Evolutionary conservation across 2,329 filamentous ascomycete genomes (phyloP).

Genomic region (Ceratocystis diversiconidia): DNA sequence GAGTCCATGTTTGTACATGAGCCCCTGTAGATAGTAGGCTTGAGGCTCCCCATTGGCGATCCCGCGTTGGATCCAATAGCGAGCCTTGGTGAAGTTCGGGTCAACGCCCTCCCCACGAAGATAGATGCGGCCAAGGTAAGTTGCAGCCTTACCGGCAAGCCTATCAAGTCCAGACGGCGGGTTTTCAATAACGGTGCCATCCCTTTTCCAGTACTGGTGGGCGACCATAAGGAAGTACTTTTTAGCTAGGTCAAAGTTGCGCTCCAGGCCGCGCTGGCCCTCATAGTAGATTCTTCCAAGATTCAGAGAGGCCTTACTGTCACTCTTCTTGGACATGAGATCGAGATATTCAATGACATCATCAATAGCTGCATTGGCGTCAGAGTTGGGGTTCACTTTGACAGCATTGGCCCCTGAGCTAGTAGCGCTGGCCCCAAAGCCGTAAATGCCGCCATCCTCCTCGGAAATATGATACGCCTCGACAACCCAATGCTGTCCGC

Average conservation of each 20-base stretch:
- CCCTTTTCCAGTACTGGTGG: slow-evolving; percentile 65
- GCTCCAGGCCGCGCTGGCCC: slow-evolving; percentile 59
- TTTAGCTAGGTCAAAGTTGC: slow-evolving; percentile 59
- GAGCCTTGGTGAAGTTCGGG: slow-evolving; percentile 63
- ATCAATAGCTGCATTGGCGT: slow-evolving; percentile 73
- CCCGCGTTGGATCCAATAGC: slow-evolving; percentile 72
- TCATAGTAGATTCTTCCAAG: slow-evolving; percentile 81
- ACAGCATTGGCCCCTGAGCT: slow-evolving; percentile 76
- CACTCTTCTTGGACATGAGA: slow-evolving; percentile 77
- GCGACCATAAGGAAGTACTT: slow-evolving; percentile 71
- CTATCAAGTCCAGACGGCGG: slow-evolving; percentile 59
- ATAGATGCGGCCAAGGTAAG: slow-evolving; percentile 79
- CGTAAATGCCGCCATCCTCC: slow-evolving; percentile 82
- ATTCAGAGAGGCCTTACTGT: slow-evolving; percentile 74
- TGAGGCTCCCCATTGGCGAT: slow-evolving; percentile 61
- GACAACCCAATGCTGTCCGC: slow-evolving; percentile 61
- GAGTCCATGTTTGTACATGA: slow-evolving; percentile 71
- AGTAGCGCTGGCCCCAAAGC: slow-evolving; percentile 80
- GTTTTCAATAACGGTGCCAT: slow-evolving; percentile 59
- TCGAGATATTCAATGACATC: slow-evolving; percentile 92
- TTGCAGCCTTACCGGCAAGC: slow-evolving; percentile 68
- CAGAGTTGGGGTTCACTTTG: slow-evolving; percentile 57
- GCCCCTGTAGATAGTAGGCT: slow-evolving; percentile 69
- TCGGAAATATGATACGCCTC: slow-evolving; percentile 81
- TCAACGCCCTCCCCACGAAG: slow-evolving; percentile 71